Conservation (phyloP, 345 rosid genomes). For the Theobroma cacao region DNA sequence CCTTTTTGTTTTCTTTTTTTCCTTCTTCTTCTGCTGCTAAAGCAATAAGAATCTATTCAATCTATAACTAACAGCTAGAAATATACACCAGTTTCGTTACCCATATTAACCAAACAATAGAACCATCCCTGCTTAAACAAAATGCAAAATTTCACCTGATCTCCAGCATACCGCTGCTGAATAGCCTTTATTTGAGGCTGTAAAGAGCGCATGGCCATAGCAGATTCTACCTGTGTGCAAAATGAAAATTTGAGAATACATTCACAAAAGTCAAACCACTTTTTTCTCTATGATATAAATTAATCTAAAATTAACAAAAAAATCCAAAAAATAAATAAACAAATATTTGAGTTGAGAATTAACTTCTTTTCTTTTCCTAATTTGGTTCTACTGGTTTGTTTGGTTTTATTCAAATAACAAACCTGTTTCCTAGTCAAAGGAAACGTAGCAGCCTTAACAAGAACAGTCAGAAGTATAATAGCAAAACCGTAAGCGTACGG, state of each 20-base stretch:
- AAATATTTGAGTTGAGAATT: neutral
- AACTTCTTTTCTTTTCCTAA: neutral
- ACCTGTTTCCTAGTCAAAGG: slow-evolving; percentile 98
- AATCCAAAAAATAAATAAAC: neutral
- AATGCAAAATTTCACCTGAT: slow-evolving; percentile 40
- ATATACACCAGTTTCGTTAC: neutral
- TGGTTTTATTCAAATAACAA: slow-evolving; percentile 4
- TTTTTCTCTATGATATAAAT: neutral
- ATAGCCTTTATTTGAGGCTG: slow-evolving; percentile 91
- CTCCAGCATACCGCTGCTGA: slow-evolving; percentile 78
- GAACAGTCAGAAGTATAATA: slow-evolving; percentile 77
- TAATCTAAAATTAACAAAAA: neutral
- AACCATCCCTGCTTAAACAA: neutral
- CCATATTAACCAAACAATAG: neutral
- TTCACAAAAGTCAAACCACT: neutral
- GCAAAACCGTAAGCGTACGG: slow-evolving; percentile 94
- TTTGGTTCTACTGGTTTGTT: neutral
- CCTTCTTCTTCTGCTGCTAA: neutral
- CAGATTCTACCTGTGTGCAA: slow-evolving; percentile 77
- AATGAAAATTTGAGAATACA: neutral
- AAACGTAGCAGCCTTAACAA: slow-evolving; percentile 91
- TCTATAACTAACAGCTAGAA: neutral
- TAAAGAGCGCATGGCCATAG: slow-evolving; percentile 89
- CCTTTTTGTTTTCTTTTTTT: neutral
- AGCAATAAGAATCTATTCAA: neutral